phyloP scores from a whole-genome alignment of 192 early-diverging fungal species.

The Piromyces sp. region DNA sequence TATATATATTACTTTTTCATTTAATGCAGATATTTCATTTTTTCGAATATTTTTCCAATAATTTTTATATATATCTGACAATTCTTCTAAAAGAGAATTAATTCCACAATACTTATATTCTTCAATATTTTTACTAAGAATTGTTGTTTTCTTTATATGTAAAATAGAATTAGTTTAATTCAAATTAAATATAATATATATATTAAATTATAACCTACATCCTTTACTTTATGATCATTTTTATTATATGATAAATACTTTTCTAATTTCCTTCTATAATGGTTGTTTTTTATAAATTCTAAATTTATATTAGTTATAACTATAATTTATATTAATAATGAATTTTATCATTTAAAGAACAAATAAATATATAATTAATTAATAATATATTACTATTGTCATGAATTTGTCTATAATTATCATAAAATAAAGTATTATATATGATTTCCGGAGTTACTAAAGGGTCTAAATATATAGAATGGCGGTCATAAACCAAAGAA shows the following conservation, averaged over 20 bases:
- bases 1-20: no score
- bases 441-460: not conserved
- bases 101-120: no score
- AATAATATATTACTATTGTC: not conserved
- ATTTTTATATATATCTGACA: no score
- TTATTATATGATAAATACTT: not conserved
- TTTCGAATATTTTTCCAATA: no score
- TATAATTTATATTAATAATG: no score
- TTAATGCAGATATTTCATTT: no score
- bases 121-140: no score
- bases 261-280: not conserved
- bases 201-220: not conserved
- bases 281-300: not conserved
- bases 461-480: not conserved
- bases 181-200: not conserved
- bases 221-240: not conserved
- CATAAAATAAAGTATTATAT: not conserved
- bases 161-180: no score
- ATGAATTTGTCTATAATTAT: not conserved
- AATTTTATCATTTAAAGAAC: no score
- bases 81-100: no score
- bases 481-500: not conserved
- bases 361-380: not conserved
- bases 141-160: no score
- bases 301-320: not conserved